phyloP scores from a whole-genome alignment of 1,284 basidiomycete genomes.

The Pterulicium gracile region DNA sequence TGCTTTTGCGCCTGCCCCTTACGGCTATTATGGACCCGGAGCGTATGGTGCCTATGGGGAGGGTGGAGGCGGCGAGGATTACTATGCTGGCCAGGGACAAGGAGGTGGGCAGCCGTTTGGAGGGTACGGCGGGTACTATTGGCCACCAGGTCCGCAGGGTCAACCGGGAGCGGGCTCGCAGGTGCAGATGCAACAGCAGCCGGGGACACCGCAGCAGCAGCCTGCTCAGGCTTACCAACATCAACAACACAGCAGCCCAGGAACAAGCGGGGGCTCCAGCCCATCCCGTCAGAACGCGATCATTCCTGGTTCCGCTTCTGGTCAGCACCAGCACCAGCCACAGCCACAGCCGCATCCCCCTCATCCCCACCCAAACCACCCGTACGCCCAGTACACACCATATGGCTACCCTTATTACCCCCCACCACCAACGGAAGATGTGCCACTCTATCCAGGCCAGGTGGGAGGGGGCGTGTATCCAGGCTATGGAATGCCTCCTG shows the following conservation, averaged over 20 bases:
- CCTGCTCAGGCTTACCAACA: too few relatives aligned
- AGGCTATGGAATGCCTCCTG: slow-evolving; percentile 8
- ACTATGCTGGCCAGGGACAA: neutral
- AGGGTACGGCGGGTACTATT: neutral
- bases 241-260: too few relatives aligned
- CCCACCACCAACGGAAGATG: slow-evolving; percentile 22
- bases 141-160: slow-evolving; percentile 20
- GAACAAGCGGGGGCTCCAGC: too few relatives aligned
- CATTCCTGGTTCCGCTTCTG: slow-evolving; percentile 13
- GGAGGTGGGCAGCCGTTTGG: neutral
- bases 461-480: slow-evolving; percentile 10
- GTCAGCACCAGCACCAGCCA: slow-evolving; percentile 17
- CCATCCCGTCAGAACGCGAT: slow-evolving; percentile 20
- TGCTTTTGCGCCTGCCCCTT: slow-evolving; percentile 18
- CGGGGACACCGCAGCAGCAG: too few relatives aligned
- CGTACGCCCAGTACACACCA: slow-evolving; percentile 17
- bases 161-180: slow-evolving; percentile 23
- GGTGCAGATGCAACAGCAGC: too few relatives aligned
- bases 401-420: slow-evolving; percentile 24
- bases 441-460: slow-evolving; percentile 13
- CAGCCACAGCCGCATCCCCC: slow-evolving; percentile 26
- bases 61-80: too few relatives aligned
- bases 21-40: slow-evolving; percentile 23
- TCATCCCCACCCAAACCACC: slow-evolving; percentile 20
- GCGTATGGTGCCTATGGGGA: neutral